Conservation (phyloP, 805 yeast species). For the Torulaspora indica region DNA sequence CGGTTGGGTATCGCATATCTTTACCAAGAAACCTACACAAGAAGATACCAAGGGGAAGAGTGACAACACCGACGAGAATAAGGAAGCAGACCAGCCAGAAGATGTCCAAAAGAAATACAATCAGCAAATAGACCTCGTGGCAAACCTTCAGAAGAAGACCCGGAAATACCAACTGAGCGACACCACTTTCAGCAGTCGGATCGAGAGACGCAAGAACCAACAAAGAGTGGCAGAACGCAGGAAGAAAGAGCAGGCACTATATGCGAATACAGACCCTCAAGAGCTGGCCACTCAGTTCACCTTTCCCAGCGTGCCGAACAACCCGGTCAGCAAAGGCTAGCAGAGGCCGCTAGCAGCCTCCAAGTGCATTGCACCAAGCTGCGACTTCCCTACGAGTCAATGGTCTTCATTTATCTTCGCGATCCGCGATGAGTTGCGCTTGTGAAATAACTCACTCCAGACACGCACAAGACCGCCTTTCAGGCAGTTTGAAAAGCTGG, state of each 20-base stretch:
- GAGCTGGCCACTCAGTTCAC: slow-evolving; percentile 20
- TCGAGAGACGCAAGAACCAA: slow-evolving; percentile 17
- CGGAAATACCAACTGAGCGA: slow-evolving; percentile 23
- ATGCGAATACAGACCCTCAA: slow-evolving; percentile 31
- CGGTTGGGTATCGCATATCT: slow-evolving; percentile 32
- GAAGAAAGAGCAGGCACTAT: slow-evolving; percentile 24
- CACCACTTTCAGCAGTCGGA: slow-evolving; percentile 24
- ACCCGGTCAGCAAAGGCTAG: not conserved
- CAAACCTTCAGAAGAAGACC: slow-evolving; percentile 18
- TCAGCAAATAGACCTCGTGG: slow-evolving; percentile 19
- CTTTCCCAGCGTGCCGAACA: slow-evolving; percentile 23
- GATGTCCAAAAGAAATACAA: slow-evolving; percentile 18
- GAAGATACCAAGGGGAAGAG: slow-evolving; percentile 2
- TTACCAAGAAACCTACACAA: slow-evolving; percentile 17
- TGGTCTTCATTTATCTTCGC: too few species aligned
- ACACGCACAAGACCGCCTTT: too few species aligned
- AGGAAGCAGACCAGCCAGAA: slow-evolving; percentile 3
- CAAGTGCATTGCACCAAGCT: not conserved
- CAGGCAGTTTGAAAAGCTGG: too few species aligned
- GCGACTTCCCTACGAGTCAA: too few species aligned
- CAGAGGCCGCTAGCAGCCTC: too few species aligned
- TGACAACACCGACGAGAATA: slow-evolving; percentile 4
- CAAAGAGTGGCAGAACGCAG: slow-evolving; percentile 10
- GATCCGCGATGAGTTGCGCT: too few species aligned
- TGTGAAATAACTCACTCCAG: too few species aligned